A percentile compares a stretch with the other conserved stretches of the same genome.
These are phyloP conservation scores for Penicillium coprophilum DNA, from an alignment of 495 filamentous ascomycete species.

Conservation along the genomic window DNA sequence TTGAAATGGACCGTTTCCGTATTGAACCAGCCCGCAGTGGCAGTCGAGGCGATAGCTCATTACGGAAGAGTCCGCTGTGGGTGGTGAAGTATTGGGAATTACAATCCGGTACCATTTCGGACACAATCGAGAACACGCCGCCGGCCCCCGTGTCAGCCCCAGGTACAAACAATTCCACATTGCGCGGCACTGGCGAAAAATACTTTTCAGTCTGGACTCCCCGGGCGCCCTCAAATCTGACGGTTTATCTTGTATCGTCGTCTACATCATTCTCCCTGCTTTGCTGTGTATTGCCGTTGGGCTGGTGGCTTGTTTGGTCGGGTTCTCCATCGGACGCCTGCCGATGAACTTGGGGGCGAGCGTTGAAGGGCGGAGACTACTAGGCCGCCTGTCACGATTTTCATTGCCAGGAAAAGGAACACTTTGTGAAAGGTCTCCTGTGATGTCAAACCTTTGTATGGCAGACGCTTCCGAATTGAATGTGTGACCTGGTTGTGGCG, in stretches of 20 bases:
- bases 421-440: constrained; percentile 23
- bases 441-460: constrained; percentile 16
- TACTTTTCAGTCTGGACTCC: constrained; percentile 23
- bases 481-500: neutral
- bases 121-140: constrained; percentile 6
- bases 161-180: neutral
- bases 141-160: neutral
- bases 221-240: too few relatives aligned
- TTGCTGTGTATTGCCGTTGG: constrained; percentile 40
- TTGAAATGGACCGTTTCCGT: constrained; percentile 27
- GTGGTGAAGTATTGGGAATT: constrained; percentile 32
- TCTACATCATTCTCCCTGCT: constrained; percentile 38
- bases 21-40: constrained; percentile 17
- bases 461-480: constrained; percentile 7
- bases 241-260: too few relatives aligned
- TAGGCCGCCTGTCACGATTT: neutral
- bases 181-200: neutral
- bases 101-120: constrained; percentile 18
- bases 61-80: constrained; percentile 16
- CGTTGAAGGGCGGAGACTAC: constrained; percentile 10
- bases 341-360: constrained; percentile 34
- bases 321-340: constrained; percentile 42
- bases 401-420: constrained; percentile 19
- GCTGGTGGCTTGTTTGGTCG: constrained; percentile 40
- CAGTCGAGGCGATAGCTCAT: neutral